Evolutionary conservation across 2,329 filamentous ascomycete species (phyloP).

Genomic region (Colletotrichum lentis): DNA sequence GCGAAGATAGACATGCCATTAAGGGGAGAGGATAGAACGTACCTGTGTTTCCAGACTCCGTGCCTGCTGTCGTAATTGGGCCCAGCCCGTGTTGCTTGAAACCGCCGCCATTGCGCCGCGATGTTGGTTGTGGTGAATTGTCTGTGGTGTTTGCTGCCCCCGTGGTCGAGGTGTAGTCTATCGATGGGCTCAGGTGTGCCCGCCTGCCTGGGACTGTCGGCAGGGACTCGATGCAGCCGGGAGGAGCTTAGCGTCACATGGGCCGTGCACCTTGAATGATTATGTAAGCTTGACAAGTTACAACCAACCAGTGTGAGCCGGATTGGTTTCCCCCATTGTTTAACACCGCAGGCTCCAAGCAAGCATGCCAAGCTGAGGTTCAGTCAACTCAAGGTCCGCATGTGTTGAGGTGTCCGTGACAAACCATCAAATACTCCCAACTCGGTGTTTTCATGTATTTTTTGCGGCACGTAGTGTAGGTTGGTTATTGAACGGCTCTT

Average conservation of each 20-base stretch:
- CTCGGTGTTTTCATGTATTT: background rate
- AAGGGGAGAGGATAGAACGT: constrained; percentile 41
- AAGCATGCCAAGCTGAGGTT: too few relatives aligned
- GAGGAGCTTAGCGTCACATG: constrained; percentile 35
- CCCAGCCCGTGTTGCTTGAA: constrained; percentile 76
- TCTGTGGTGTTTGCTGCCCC: constrained; percentile 15
- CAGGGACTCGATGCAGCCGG: constrained; percentile 33
- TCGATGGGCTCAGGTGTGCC: constrained; percentile 22
- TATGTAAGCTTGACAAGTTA: constrained; percentile 35
- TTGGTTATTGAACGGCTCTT: background rate
- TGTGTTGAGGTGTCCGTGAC: background rate
- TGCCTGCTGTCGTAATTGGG: constrained; percentile 92
- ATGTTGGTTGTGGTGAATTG: constrained; percentile 18
- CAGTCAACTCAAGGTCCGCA: background rate
- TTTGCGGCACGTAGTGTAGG: background rate
- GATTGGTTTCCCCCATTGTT: too few relatives aligned
- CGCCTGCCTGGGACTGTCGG: constrained; percentile 31
- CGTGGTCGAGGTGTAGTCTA: constrained; percentile 27
- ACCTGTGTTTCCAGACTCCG: constrained; percentile 91
- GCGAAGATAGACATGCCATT: constrained; percentile 6
- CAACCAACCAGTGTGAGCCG: background rate
- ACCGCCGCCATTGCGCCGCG: constrained; percentile 58
- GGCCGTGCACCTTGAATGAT: constrained; percentile 37
- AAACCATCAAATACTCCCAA: background rate
- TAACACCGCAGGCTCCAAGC: too few relatives aligned